These are phyloP conservation scores for Zea luxurians DNA, from an alignment of 176 grass and related monocot genomes.

Conservation along the genomic window DNA sequence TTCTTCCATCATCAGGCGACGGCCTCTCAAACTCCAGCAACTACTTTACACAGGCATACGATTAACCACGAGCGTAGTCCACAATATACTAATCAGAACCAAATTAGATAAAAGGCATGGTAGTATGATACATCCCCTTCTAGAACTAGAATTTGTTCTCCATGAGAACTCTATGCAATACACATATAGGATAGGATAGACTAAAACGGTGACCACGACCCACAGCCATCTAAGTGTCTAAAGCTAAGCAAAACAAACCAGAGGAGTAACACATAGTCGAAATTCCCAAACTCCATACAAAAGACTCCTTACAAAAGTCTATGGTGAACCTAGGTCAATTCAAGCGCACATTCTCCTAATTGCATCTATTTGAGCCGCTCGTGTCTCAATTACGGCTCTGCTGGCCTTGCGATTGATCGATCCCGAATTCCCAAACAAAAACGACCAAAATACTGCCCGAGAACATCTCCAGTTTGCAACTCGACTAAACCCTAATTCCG, in stretches of 20 bases:
- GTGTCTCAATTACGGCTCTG: neutral
- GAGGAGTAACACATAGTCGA: neutral
- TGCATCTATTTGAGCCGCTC: neutral
- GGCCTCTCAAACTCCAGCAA: neutral
- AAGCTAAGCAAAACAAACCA: neutral
- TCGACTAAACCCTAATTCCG: conserved; percentile 15
- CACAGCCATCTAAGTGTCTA: neutral
- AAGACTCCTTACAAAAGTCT: no score
- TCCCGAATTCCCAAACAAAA: neutral
- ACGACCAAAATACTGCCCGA: neutral
- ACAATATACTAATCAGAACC: neutral
- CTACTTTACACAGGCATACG: conserved; percentile 4
- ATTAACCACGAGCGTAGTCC: neutral
- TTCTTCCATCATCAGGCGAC: neutral
- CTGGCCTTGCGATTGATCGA: neutral
- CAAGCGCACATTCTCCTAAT: neutral
- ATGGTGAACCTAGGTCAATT: neutral
- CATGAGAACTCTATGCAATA: conserved; percentile 8
- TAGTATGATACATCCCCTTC: neutral
- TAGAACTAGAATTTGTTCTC: neutral
- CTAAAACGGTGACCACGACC: neutral
- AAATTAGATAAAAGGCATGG: neutral
- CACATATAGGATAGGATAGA: neutral
- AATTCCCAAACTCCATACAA: neutral
- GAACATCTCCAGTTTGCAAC: neutral